A percentile compares a stretch with the other conserved stretches of the same genome.
These are phyloP conservation scores for Sphaerulina populicola DNA, from an alignment of 2,329 filamentous ascomycete genomes.

Conservation along the genomic window DNA sequence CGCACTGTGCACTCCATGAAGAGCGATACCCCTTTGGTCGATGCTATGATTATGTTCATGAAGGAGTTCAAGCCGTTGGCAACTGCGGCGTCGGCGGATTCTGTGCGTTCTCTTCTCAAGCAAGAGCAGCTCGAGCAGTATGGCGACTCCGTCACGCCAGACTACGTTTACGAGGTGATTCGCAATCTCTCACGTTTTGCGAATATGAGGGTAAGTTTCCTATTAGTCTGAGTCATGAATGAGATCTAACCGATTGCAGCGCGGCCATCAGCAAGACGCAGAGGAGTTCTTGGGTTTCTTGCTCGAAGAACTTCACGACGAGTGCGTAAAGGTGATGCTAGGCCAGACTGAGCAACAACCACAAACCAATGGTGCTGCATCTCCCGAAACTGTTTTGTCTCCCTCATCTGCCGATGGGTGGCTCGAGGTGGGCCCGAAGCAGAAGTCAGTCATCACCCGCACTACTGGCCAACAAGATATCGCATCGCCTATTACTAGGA, in stretches of 20 bases:
- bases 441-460: conserved; percentile 76
- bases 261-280: conserved; percentile 94
- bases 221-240: neutral
- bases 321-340: conserved; percentile 68
- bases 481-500: conserved; percentile 75
- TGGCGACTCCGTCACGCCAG: conserved; percentile 82
- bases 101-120: conserved; percentile 66
- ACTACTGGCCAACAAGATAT: conserved; percentile 56
- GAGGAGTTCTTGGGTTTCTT: conserved; percentile 94
- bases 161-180: conserved; percentile 93
- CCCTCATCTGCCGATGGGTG: conserved; percentile 53
- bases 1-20: conserved; percentile 86
- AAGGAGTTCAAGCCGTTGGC: conserved; percentile 81
- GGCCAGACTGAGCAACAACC: conserved; percentile 26
- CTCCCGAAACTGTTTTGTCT: conserved; percentile 39
- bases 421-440: conserved; percentile 89
- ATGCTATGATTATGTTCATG: conserved; percentile 97
- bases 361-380: conserved; percentile 30
- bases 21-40: conserved; percentile 84
- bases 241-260: conserved; percentile 42
- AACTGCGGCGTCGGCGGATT: conserved; percentile 64
- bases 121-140: conserved; percentile 78
- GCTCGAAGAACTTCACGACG: conserved; percentile 84
- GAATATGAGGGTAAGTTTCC: conserved; percentile 68
- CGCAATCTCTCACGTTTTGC: conserved; percentile 77